A percentile compares a stretch with the other conserved stretches of the same genome.
phyloP scores from a whole-genome alignment of 2,329 filamentous ascomycete genomes.

The Zalaria sp. region DNA sequence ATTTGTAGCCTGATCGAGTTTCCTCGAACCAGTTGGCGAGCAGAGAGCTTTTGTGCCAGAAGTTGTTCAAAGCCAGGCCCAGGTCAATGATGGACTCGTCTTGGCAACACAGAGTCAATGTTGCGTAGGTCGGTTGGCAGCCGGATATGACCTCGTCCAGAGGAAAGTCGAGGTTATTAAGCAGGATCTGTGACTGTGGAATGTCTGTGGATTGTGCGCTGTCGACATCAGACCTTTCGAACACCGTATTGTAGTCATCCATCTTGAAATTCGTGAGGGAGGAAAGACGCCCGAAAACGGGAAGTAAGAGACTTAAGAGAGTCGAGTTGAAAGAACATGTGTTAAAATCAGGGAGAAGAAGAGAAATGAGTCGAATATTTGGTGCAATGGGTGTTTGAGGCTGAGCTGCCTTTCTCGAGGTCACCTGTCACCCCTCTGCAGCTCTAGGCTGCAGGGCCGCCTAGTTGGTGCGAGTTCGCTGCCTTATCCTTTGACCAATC shows the following conservation, averaged over 20 bases:
- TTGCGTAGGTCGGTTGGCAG: slow-evolving; percentile 13
- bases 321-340: background rate
- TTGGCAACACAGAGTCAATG: slow-evolving; percentile 18
- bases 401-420: too few relatives aligned
- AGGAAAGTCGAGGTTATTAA: slow-evolving; percentile 2
- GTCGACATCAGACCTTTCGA: background rate
- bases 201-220: background rate
- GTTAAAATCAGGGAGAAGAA: background rate
- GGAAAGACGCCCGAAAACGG: background rate
- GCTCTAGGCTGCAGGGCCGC: too few relatives aligned
- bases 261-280: background rate
- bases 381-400: too few relatives aligned
- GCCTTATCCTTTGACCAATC: too few relatives aligned
- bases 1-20: slow-evolving; percentile 15
- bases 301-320: background rate
- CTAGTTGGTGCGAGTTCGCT: too few relatives aligned
- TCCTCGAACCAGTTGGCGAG: slow-evolving; percentile 26
- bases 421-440: too few relatives aligned
- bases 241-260: background rate
- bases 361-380: too few relatives aligned
- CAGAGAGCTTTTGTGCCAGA: slow-evolving; percentile 23
- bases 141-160: slow-evolving; percentile 7
- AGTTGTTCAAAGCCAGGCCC: slow-evolving; percentile 16
- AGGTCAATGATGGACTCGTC: slow-evolving; percentile 21
- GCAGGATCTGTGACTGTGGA: slow-evolving; percentile 2